These are phyloP conservation scores for Castanospermum australe DNA, from an alignment of 306 rosid species.

Conservation along the genomic window DNA sequence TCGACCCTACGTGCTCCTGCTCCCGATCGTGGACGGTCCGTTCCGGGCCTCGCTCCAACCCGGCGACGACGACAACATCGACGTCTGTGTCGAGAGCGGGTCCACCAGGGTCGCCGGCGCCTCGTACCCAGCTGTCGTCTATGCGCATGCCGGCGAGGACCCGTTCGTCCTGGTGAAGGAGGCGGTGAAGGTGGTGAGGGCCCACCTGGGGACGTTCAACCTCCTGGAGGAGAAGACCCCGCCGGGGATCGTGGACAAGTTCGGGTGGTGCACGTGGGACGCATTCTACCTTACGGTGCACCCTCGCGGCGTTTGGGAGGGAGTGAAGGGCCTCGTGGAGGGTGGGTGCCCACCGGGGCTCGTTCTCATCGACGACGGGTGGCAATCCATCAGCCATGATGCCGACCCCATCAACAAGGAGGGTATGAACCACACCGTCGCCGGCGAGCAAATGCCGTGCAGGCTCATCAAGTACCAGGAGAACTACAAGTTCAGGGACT, in stretches of 20 bases:
- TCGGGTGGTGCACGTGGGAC: conserved; percentile 99
- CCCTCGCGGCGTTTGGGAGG: conserved; percentile 72
- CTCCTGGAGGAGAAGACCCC: conserved; percentile 73
- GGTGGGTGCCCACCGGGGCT: conserved; percentile 93
- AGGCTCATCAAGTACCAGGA: conserved; percentile 66
- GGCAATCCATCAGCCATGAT: conserved; percentile 86
- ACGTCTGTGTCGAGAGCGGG: conserved; percentile 82
- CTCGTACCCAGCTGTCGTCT: conserved; percentile 45
- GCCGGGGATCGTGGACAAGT: conserved; percentile 78
- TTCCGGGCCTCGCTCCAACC: conserved; percentile 70
- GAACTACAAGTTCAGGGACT: conserved; percentile 75
- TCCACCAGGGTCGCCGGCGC: conserved; percentile 32
- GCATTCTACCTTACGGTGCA: conserved; percentile 88
- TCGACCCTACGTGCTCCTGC: conserved; percentile 68
- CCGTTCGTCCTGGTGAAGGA: conserved; percentile 70
- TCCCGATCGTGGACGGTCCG: conserved; percentile 67
- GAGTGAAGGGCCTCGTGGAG: conserved; percentile 54
- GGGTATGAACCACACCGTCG: conserved; percentile 64
- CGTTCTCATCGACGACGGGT: conserved; percentile 82
- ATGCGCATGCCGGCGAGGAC: conserved; percentile 62
- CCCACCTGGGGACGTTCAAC: conserved; percentile 69
- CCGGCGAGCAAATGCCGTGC: conserved; percentile 97
- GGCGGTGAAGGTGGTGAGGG: conserved; percentile 53
- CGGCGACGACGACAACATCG: conserved; percentile 45
- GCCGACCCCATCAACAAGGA: conserved; percentile 59